Base-by-base conservation (phyloP, 495 filamentous ascomycete species). In the Penicillium flavigenum region DNA sequence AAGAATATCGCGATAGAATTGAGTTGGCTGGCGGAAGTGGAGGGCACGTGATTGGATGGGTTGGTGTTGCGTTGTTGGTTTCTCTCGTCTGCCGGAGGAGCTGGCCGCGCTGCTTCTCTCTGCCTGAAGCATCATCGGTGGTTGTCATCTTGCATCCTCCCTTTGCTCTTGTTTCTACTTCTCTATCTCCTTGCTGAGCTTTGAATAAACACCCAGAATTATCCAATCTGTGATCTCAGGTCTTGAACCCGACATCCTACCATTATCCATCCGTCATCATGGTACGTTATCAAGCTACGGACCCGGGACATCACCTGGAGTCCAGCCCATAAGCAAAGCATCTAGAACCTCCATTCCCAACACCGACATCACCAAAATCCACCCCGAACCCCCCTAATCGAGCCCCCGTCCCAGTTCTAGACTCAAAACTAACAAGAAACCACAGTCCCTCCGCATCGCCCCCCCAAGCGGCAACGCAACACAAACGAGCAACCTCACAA, bases 371-470 rank as follows among this genome's bases (percentile, higher is more conserved):
- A n/a, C 9, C 34, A 11, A 38, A 29, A 16, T n/a, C 49, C 34
- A 44, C 32, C 27, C 29, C 8, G 38, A 16, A 39, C 26, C 16
- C 31, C 4, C n/a, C 36, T 27, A 49, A 47, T 24, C 19, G 32
- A 10, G 6, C 6, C 16, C 6, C 16, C 11, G 38, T 27, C 34
- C 9, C 5, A 10, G 16, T 27, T 20, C 27, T 4, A 56, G 44
- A 17, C 2, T 49, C n/a, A 5, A 54, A 56, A 63, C 62, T 61
- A 66, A 65, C 29, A 50, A 38, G 65, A n/a, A n/a, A 6, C 56
- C 43, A 48, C 75, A 96, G 92, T 87, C 91, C 62, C 90, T 96
- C 84, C 89, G 91, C 76, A 87, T 98, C 70, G 82, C 87, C 63
- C 92, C 92, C 72, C 70, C 84, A 45, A 54, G 83, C 60, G 59